phyloP scores from a whole-genome alignment of 176 grass and related monocot species.

The Luzula sylvatica region DNA sequence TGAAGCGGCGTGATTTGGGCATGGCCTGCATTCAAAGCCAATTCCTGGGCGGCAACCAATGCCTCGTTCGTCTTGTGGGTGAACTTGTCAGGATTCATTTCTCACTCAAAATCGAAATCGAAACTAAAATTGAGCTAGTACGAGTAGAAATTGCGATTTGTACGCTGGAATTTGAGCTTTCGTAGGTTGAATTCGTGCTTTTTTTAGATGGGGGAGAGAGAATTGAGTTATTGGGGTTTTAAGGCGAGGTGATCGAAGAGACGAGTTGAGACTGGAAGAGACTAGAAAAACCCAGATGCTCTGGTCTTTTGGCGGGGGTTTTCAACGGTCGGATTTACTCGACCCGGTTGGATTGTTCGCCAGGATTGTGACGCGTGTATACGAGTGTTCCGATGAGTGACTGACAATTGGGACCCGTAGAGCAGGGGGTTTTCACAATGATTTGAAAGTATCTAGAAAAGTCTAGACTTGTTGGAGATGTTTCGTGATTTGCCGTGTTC shows the following conservation, averaged over 20 bases:
- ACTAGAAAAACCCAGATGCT: conserved; percentile 25
- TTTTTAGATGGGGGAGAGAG: too few relatives aligned
- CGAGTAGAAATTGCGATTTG: background rate
- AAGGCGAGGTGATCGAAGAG: conserved; percentile 16
- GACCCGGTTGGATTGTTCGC: background rate
- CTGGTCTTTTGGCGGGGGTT: background rate
- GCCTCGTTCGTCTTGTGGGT: conserved; percentile 98
- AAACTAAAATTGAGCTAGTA: background rate
- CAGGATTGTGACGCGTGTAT: background rate
- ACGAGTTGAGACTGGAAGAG: background rate
- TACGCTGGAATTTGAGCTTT: background rate
- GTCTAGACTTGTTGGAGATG: background rate
- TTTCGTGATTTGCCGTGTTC: background rate
- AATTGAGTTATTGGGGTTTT: background rate
- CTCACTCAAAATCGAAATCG: background rate
- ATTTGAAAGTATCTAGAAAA: background rate
- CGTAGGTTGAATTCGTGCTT: background rate
- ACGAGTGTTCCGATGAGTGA: background rate
- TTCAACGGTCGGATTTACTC: background rate
- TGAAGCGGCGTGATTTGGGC: conserved; percentile 66
- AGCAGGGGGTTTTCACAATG: background rate
- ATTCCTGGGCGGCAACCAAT: conserved; percentile 66
- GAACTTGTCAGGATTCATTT: conserved; percentile 95
- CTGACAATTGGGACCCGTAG: background rate
- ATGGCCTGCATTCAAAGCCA: conserved; percentile 44